These are phyloP conservation scores for Hansenula sp. DNA, from an alignment of 1,139 yeast genomes.

Conservation along the genomic window DNA sequence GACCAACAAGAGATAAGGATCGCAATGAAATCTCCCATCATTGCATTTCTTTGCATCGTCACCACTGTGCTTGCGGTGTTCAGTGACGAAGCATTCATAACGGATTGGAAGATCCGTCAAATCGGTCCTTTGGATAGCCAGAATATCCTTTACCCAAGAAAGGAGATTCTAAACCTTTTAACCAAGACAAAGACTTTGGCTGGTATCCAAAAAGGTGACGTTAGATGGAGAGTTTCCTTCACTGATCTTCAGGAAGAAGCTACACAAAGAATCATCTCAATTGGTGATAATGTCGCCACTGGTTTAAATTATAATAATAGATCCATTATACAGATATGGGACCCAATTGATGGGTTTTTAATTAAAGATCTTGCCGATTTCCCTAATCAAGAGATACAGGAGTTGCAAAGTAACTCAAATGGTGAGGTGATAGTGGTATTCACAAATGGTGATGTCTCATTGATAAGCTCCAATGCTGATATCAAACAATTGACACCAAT, in stretches of 20 bases:
- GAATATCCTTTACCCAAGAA: conserved; percentile 14
- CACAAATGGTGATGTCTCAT: conserved; percentile 8
- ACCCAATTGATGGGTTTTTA: conserved; percentile 13
- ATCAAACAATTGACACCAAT: not conserved
- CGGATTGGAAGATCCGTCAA: conserved; percentile 33
- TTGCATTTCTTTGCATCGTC: not conserved
- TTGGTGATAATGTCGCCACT: conserved; percentile 5
- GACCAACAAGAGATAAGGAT: not conserved
- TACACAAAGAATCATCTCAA: conserved; percentile 1
- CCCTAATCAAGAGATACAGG: conserved; percentile 5
- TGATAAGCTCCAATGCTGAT: conserved; percentile 4
- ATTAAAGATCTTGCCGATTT: conserved; percentile 9
- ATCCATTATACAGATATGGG: conserved; percentile 17
- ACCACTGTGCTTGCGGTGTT: conserved; percentile 13
- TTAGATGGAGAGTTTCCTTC: conserved; percentile 26
- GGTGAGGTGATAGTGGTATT: conserved; percentile 8
- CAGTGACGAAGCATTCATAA: conserved; percentile 29
- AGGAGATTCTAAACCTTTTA: conserved; percentile 18
- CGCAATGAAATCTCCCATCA: not conserved
- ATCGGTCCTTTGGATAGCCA: conserved; percentile 25
- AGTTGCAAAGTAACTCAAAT: not conserved
- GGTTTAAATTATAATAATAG: conserved; percentile 10
- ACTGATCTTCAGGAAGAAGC: conserved; percentile 7
- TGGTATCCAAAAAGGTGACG: conserved; percentile 24
- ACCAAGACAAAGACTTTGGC: conserved; percentile 26